These are phyloP conservation scores for Volvox africanus DNA, from an alignment of 139 green algal genomes.

Conservation along the genomic window DNA sequence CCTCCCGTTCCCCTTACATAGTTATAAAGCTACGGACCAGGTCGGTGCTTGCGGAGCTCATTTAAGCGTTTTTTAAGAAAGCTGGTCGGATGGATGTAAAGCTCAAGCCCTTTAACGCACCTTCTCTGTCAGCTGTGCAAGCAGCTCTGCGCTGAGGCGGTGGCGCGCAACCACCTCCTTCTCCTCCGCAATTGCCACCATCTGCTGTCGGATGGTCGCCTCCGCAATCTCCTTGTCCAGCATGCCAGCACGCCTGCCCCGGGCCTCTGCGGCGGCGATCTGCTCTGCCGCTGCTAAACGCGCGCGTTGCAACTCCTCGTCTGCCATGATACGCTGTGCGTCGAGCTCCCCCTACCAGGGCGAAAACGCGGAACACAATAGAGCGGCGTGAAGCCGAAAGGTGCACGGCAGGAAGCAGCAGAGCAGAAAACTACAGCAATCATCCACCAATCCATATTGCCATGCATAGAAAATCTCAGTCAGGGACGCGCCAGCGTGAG, in stretches of 20 bases:
- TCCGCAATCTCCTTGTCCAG: slow-evolving; percentile 66
- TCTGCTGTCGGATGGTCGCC: slow-evolving; percentile 56
- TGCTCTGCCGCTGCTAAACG: slow-evolving; percentile 33
- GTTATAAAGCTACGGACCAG: too few species aligned
- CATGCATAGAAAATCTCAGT: too few species aligned
- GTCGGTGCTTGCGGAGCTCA: too few species aligned
- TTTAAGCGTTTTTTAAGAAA: too few species aligned
- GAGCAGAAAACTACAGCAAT: too few species aligned
- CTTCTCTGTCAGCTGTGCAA: slow-evolving; percentile 61
- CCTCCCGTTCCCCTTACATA: too few species aligned
- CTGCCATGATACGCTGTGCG: neutral
- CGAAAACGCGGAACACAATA: neutral
- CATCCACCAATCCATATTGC: too few species aligned
- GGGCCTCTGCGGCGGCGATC: slow-evolving; percentile 44
- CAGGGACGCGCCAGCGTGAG: too few species aligned
- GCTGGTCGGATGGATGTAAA: too few species aligned
- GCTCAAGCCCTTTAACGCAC: slow-evolving; percentile 1
- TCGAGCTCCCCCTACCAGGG: slow-evolving; percentile 44
- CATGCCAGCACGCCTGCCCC: slow-evolving; percentile 46
- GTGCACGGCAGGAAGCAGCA: too few species aligned
- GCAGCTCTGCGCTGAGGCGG: slow-evolving; percentile 53
- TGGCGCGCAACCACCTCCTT: slow-evolving; percentile 55
- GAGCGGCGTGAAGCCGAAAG: too few species aligned
- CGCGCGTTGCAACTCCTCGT: slow-evolving; percentile 29
- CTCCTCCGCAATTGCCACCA: slow-evolving; percentile 57